phyloP scores from a whole-genome alignment of 495 filamentous ascomycete species.

The Jackrogersella minutella region DNA sequence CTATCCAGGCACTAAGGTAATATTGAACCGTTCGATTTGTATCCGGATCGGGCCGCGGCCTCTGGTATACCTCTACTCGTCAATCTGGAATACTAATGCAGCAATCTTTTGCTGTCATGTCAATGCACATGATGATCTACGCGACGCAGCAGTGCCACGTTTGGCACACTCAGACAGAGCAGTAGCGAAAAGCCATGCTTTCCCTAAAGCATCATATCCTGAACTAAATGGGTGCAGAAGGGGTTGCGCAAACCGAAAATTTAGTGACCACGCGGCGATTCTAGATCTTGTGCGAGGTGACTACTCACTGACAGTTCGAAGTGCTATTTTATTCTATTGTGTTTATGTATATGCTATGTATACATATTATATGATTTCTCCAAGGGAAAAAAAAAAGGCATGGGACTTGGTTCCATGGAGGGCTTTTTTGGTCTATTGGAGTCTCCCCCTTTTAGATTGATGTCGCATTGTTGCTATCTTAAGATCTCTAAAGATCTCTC shows the following conservation, averaged over 20 bases:
- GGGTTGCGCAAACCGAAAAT: conserved; percentile 31
- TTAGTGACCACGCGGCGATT: conserved; percentile 34
- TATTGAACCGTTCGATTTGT: conserved; percentile 1
- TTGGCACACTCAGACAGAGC: conserved; percentile 33
- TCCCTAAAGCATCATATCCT: conserved; percentile 26
- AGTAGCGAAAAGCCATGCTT: conserved; percentile 29
- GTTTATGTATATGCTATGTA: no score
- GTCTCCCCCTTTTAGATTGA: no score
- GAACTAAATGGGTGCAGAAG: conserved; percentile 24
- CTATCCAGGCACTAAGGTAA: neutral
- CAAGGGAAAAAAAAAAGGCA: no score
- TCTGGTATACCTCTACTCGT: conserved; percentile 17
- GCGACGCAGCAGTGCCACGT: conserved; percentile 40
- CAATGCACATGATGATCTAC: conserved; percentile 43
- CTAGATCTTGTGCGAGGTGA: conserved; percentile 43
- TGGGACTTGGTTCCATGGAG: neutral
- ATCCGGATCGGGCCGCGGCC: conserved; percentile 36
- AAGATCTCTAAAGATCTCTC: no score
- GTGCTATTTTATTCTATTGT: neutral
- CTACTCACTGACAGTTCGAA: conserved; percentile 25
- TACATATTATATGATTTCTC: no score
- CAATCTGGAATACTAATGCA: conserved; percentile 29
- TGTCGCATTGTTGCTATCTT: no score
- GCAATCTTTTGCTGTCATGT: conserved; percentile 33
- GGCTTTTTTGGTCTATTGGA: no score